These are phyloP conservation scores for Alternaria ventricosa DNA, from an alignment of 2,329 filamentous ascomycete species.

Conservation along the genomic window DNA sequence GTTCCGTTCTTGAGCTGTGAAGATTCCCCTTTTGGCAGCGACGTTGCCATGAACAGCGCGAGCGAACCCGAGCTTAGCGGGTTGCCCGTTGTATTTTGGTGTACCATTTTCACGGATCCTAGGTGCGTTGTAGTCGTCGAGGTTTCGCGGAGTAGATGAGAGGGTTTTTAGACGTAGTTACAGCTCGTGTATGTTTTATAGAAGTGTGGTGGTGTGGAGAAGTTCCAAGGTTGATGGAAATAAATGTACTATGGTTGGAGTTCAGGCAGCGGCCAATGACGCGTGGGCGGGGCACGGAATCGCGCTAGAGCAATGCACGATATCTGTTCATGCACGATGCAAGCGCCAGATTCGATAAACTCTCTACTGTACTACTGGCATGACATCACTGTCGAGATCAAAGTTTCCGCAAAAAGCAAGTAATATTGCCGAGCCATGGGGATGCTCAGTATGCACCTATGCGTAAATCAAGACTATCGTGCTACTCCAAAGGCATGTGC, in stretches of 20 bases:
- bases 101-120: slow-evolving; percentile 29
- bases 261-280: slow-evolving; percentile 16
- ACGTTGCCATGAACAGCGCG: slow-evolving; percentile 52
- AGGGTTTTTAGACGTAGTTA: background rate
- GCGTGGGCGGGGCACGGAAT: slow-evolving; percentile 29
- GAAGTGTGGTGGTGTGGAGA: background rate
- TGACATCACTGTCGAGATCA: slow-evolving; percentile 9
- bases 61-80: slow-evolving; percentile 54
- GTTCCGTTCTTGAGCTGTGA: slow-evolving; percentile 69
- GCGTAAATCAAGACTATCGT: background rate
- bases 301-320: slow-evolving; percentile 23
- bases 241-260: background rate
- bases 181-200: background rate
- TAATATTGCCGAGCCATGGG: background rate
- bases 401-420: background rate
- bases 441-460: slow-evolving; percentile 2
- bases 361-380: background rate
- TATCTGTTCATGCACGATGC: slow-evolving; percentile 12
- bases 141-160: background rate
- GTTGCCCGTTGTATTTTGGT: slow-evolving; percentile 45
- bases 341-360: slow-evolving; percentile 1
- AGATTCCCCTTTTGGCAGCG: slow-evolving; percentile 48
- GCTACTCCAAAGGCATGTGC: slow-evolving; percentile 10
- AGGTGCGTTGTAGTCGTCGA: background rate
- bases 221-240: background rate